Percentiles rank a stretch among this genome's conserved stretches.
Evolutionary conservation across 495 filamentous ascomycete species (phyloP).

Genomic region (Lindgomyces ingoldianus): DNA sequence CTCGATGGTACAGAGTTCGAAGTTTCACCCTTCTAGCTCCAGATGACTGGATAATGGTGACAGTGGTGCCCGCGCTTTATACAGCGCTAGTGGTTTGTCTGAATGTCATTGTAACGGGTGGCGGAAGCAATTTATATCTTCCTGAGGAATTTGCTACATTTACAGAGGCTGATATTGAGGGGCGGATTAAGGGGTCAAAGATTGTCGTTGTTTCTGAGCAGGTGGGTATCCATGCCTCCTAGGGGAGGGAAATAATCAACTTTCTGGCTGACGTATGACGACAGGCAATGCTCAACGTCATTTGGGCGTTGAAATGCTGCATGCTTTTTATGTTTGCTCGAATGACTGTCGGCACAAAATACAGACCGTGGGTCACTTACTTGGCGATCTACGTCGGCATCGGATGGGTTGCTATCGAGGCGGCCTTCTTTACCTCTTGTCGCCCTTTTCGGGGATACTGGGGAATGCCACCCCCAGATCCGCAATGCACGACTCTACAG

Average conservation of each 20-base stretch:
- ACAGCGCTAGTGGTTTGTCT: slow-evolving; percentile 56
- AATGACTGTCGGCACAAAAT: slow-evolving; percentile 18
- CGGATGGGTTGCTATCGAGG: slow-evolving; percentile 37
- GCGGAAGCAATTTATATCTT: slow-evolving; percentile 57
- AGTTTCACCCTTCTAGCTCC: slow-evolving; percentile 45
- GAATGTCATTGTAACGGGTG: slow-evolving; percentile 54
- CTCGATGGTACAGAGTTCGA: slow-evolving; percentile 51
- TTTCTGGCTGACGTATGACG: not conserved
- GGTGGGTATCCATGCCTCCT: slow-evolving; percentile 7
- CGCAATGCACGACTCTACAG: slow-evolving; percentile 36
- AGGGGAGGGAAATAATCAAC: not conserved
- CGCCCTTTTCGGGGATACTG: slow-evolving; percentile 40
- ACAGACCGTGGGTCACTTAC: slow-evolving; percentile 23
- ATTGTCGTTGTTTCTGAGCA: slow-evolving; percentile 60
- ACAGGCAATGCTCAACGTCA: slow-evolving; percentile 51
- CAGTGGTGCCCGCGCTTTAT: slow-evolving; percentile 47
- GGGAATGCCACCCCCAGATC: slow-evolving; percentile 39
- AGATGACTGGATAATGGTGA: slow-evolving; percentile 58
- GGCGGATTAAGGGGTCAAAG: slow-evolving; percentile 55
- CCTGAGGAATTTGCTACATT: slow-evolving; percentile 47
- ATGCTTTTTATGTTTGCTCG: slow-evolving; percentile 57
- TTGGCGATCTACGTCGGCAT: slow-evolving; percentile 35
- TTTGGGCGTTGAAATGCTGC: slow-evolving; percentile 56
- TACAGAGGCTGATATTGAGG: slow-evolving; percentile 47
- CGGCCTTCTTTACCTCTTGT: slow-evolving; percentile 39